Evolutionary conservation across 768 basidiomycete genomes (phyloP).

Genomic region (Termitomyces heimii): DNA sequence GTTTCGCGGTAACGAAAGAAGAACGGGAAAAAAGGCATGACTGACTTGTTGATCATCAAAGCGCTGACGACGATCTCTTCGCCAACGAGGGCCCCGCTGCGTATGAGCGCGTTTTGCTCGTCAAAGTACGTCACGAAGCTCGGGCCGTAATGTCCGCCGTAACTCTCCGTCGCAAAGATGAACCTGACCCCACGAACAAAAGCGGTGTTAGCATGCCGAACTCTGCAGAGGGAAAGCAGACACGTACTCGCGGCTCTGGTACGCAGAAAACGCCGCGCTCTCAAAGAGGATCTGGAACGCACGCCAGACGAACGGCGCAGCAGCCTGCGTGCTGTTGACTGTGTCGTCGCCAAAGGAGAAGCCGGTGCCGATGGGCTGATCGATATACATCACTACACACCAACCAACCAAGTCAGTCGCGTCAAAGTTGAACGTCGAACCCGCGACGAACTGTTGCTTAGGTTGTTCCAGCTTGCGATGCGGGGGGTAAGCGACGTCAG

Average conservation of each 20-base stretch:
- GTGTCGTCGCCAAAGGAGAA: slow-evolving; percentile 55
- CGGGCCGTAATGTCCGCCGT: slow-evolving; percentile 65
- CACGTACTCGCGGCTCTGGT: slow-evolving; percentile 51
- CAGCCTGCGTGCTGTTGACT: slow-evolving; percentile 53
- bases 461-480: slow-evolving; percentile 52
- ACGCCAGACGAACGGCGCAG: slow-evolving; percentile 53
- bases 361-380: slow-evolving; percentile 63
- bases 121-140: slow-evolving; percentile 61
- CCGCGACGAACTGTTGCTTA: slow-evolving; percentile 50
- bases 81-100: slow-evolving; percentile 35
- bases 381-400: slow-evolving; percentile 62
- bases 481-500: background rate
- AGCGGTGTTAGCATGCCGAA: too few relatives aligned
- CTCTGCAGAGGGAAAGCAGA: too few relatives aligned
- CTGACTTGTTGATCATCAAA: slow-evolving; percentile 60
- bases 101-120: slow-evolving; percentile 51
- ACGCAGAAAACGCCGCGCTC: slow-evolving; percentile 44
- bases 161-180: slow-evolving; percentile 60
- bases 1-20: too few relatives aligned
- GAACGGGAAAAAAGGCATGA: too few relatives aligned
- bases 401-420: background rate
- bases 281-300: slow-evolving; percentile 62
- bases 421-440: too few relatives aligned
- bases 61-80: slow-evolving; percentile 50
- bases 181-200: too few relatives aligned